Base-by-base conservation (phyloP, 2,329 filamentous ascomycete genomes). In the Microdochium paspali region DNA sequence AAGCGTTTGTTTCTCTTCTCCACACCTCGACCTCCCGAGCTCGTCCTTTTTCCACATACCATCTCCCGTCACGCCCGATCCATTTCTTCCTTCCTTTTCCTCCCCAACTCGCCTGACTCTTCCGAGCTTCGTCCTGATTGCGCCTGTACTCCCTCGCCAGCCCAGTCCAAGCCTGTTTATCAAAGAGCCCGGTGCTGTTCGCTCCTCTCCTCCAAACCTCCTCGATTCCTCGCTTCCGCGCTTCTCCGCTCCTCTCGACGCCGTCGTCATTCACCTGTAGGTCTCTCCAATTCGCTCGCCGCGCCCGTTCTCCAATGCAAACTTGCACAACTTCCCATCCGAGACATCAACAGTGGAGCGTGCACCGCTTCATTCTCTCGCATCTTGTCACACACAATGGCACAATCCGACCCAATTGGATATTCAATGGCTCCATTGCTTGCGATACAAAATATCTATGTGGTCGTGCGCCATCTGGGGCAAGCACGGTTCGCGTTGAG, bases 101-200 rank as follows among this genome's bases (percentile, higher is more conserved):
- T 46, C 52, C 49, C 54, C 52, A 62, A 61, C 61, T 60, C 61
- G 61, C 60, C 61, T 56, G 61, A 59, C 60, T 59, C 61, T 63
- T n/a, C n/a, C n/a, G 60, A 53, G 54, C 51, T 47, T 55, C 45
- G 50, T 49, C 48, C 52, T 47, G 49, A 47, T 46, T 44, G 24
- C 45, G 30, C 45, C 47, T 43, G 44, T 25, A 10, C 42, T n/a
- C 13, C 20, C 35, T 21, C 35, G 35, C 35, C 35, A 40, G 35
- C 35, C 35, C 35, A 40, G 35, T 40, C 35, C 35, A 40, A 40
- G 15, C 18, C 35, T 40, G 35, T 40, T 40, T 20, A n/a, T n/a
- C n/a, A n/a, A 3, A 40, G 35, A 40, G 35, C 35, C 35, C 35
- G 35, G 35, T 40, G 35, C 35, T 40, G 35, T 40, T 40, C 35